A percentile compares a stretch with the other conserved stretches of the same genome.
phyloP scores from a whole-genome alignment of 2,329 filamentous ascomycete genomes.

The Talaromyces islandicus region DNA sequence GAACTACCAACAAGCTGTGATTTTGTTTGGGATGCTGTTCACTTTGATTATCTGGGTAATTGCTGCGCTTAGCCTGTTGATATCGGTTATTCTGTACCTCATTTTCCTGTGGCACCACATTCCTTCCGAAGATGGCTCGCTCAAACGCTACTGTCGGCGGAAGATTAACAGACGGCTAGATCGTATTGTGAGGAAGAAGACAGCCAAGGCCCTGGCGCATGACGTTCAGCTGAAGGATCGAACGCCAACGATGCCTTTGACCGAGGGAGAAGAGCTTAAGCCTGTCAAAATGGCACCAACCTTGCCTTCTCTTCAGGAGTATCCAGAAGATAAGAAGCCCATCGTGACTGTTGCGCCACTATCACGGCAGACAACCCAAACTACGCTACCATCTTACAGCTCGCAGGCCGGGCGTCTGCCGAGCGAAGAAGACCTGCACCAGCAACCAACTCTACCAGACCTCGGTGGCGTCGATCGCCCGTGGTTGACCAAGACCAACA shows the following conservation, averaged over 20 bases:
- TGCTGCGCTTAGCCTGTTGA: constrained; percentile 64
- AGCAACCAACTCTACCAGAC: constrained; percentile 35
- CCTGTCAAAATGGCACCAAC: constrained; percentile 40
- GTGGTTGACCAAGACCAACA: constrained; percentile 37
- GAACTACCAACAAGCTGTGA: constrained; percentile 71
- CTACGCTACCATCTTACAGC: constrained; percentile 58
- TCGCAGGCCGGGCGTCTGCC: constrained; percentile 46
- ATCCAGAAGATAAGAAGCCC: constrained; percentile 34
- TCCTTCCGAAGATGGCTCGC: constrained; percentile 69
- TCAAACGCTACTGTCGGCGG: constrained; percentile 80
- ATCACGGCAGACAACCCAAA: constrained; percentile 54
- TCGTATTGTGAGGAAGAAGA: constrained; percentile 76
- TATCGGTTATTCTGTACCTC: constrained; percentile 72
- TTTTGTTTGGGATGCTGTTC: constrained; percentile 87
- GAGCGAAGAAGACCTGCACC: constrained; percentile 14
- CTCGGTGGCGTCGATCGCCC: constrained; percentile 35
- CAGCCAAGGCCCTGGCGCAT: constrained; percentile 80
- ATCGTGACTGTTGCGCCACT: constrained; percentile 36
- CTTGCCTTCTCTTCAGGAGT: constrained; percentile 55
- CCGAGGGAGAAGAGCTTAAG: constrained; percentile 23
- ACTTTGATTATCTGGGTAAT: constrained; percentile 86
- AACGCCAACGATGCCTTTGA: constrained; percentile 38
- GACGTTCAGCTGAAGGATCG: constrained; percentile 56
- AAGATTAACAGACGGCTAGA: constrained; percentile 85
- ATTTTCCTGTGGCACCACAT: constrained; percentile 93